Conservation (phyloP, 352 stramenopile genomes). For the Thalassiosira hispida region DNA sequence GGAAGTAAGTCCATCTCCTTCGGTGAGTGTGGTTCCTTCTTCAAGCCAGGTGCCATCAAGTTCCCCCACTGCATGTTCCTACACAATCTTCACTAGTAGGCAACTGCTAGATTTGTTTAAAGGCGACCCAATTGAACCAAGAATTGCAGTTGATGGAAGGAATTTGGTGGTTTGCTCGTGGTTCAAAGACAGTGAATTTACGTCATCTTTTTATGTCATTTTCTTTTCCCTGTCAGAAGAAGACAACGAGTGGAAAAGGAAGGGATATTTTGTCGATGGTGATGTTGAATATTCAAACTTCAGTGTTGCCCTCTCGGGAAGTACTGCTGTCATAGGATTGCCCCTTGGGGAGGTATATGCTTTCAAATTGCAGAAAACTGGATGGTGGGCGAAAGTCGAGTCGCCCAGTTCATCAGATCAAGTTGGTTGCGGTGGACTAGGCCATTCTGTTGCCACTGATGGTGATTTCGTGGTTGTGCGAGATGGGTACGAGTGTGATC, state of each 20-base stretch:
- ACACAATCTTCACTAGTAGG: too few species aligned
- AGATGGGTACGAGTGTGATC: background rate
- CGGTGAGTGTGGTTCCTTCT: background rate
- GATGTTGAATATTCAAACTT: background rate
- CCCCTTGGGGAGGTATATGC: background rate
- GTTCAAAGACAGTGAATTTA: too few species aligned
- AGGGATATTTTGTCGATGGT: background rate
- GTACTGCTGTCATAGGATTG: background rate
- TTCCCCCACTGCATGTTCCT: background rate
- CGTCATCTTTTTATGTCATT: conserved; percentile 1
- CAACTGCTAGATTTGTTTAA: too few species aligned
- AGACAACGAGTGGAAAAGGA: conserved; percentile 1
- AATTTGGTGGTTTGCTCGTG: conserved; percentile 8
- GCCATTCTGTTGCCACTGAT: conserved; percentile 3
- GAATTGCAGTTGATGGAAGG: background rate
- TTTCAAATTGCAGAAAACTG: background rate
- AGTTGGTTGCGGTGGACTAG: background rate
- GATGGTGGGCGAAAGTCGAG: background rate
- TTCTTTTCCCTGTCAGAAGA: conserved; percentile 3
- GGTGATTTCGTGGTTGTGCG: background rate
- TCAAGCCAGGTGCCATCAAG: background rate
- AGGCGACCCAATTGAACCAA: too few species aligned
- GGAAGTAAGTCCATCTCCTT: background rate
- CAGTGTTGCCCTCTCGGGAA: background rate
- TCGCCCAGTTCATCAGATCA: background rate